Evolutionary conservation across 148 eudicot genomes (phyloP).

Genomic region (Polygonum maritimum): DNA sequence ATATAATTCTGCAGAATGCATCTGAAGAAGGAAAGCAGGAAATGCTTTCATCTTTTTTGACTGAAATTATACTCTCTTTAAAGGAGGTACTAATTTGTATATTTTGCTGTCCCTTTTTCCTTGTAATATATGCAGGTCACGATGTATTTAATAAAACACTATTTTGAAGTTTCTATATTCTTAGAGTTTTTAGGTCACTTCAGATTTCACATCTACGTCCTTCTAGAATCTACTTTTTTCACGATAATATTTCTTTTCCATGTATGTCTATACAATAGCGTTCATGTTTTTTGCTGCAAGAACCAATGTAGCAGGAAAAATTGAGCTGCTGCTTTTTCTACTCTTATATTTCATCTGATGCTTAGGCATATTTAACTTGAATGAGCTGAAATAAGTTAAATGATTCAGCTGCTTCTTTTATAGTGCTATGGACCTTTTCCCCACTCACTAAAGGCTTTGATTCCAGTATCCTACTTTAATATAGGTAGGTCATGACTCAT

Average conservation of each 20-base stretch:
- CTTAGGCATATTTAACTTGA: neutral
- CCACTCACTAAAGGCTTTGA: neutral
- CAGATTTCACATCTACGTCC: neutral
- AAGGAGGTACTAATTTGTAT: constrained; percentile 61
- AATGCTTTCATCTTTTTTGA: constrained; percentile 53
- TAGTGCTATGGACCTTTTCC: neutral
- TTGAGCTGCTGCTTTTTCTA: neutral
- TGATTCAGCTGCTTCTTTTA: neutral
- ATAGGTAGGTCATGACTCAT: neutral
- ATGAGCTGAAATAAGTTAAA: neutral
- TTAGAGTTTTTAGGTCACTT: neutral
- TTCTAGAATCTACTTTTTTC: neutral
- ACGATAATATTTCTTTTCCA: neutral
- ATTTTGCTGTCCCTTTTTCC: neutral
- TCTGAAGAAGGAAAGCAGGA: constrained; percentile 41
- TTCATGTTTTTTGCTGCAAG: neutral
- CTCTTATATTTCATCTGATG: neutral
- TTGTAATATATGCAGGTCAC: neutral
- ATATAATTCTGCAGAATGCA: constrained; percentile 39
- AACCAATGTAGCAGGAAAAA: neutral
- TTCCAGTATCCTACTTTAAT: neutral
- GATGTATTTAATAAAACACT: neutral
- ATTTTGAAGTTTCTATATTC: neutral
- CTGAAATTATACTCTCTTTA: constrained; percentile 84
- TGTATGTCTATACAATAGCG: neutral